phyloP scores from a whole-genome alignment of 306 rosid species.

The Sophora flavescens region DNA sequence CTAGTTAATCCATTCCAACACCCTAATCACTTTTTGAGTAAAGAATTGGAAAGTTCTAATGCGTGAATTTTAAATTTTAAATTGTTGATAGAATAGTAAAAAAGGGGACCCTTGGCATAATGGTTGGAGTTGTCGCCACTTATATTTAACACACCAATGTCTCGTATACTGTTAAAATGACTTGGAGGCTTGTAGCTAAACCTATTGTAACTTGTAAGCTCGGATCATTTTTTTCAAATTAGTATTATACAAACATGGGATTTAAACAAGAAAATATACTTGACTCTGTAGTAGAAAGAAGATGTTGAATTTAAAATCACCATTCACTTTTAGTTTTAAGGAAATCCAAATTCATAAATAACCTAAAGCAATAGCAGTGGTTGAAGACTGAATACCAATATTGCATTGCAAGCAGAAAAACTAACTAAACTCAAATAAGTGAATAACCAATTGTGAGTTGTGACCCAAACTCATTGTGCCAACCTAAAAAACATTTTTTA shows the following conservation, averaged over 20 bases:
- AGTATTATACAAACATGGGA: conserved; percentile 10
- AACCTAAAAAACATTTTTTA: not conserved
- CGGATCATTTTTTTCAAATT: conserved; percentile 20
- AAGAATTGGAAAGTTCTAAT: too few species aligned
- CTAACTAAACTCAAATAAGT: conserved; percentile 1
- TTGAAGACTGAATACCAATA: conserved; percentile 19
- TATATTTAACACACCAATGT: too few species aligned
- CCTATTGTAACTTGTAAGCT: not conserved
- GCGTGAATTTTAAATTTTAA: too few species aligned
- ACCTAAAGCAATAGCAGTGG: not conserved
- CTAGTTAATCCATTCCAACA: too few species aligned
- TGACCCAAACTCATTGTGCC: not conserved
- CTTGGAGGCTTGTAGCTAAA: not conserved
- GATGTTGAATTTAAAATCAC: not conserved
- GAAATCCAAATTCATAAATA: conserved; percentile 5
- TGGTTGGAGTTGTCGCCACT: too few species aligned
- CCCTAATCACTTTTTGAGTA: too few species aligned
- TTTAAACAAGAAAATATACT: conserved; percentile 8
- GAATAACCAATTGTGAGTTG: not conserved
- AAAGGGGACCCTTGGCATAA: too few species aligned
- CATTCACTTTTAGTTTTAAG: conserved; percentile 4
- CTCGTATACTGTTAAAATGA: too few species aligned
- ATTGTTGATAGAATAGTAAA: too few species aligned
- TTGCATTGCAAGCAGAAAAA: conserved; percentile 13
- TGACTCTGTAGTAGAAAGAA: not conserved